Percentiles rank a stretch among this genome's conserved stretches.
These are phyloP conservation scores for Lyophyllum semitale DNA, from an alignment of 768 basidiomycete species.

Conservation along the genomic window DNA sequence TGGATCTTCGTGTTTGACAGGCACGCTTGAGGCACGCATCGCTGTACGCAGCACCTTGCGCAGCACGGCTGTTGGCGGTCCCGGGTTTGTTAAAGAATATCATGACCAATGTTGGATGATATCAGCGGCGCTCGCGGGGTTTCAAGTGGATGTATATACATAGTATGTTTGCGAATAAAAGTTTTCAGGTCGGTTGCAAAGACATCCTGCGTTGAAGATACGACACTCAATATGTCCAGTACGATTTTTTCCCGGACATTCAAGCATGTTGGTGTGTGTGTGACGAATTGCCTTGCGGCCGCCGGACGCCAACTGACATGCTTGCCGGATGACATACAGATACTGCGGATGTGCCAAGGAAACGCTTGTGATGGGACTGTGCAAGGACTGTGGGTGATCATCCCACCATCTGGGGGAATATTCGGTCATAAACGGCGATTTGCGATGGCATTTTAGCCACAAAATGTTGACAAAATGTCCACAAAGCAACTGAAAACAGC, in stretches of 20 bases:
- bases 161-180: too few relatives aligned
- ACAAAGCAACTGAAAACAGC: not conserved
- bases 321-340: not conserved
- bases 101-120: not conserved
- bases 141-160: not conserved
- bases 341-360: not conserved
- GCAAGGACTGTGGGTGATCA: not conserved
- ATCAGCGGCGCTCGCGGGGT: not conserved
- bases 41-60: too few relatives aligned
- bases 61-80: too few relatives aligned
- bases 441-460: not conserved
- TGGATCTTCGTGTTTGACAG: too few relatives aligned
- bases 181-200: too few relatives aligned
- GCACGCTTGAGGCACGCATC: too few relatives aligned
- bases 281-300: not conserved
- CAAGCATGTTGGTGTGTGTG: not conserved
- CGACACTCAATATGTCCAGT: too few relatives aligned
- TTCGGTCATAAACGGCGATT: not conserved
- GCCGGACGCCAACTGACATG: not conserved
- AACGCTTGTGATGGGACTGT: too few relatives aligned
- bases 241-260: too few relatives aligned
- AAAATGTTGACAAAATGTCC: not conserved
- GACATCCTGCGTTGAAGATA: too few relatives aligned
- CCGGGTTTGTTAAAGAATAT: too few relatives aligned
- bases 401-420: not conserved